phyloP scores from a whole-genome alignment of 2,329 filamentous ascomycete species.

The Alternaria angustiovoidea region DNA sequence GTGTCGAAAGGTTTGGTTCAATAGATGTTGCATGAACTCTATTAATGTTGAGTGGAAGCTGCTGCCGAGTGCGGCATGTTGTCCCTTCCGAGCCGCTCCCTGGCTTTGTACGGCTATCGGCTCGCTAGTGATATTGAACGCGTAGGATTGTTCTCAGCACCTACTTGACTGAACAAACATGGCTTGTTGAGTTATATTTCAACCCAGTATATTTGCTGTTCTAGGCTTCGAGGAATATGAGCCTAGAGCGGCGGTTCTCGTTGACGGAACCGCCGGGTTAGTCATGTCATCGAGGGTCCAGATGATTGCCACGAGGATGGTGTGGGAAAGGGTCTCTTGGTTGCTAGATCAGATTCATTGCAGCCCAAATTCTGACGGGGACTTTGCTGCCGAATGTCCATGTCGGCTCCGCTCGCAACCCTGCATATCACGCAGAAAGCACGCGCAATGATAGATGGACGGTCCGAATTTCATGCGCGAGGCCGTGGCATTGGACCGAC shows the following conservation, averaged over 20 bases:
- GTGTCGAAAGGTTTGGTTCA: neutral
- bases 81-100: neutral
- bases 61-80: slow-evolving; percentile 3
- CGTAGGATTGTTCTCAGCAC: neutral
- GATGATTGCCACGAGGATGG: slow-evolving; percentile 3
- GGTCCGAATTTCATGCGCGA: neutral
- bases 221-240: neutral
- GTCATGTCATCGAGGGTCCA: neutral
- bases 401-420: neutral
- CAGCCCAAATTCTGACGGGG: neutral
- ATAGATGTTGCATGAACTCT: neutral
- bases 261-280: neutral
- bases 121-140: neutral
- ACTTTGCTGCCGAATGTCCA: neutral
- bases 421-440: neutral
- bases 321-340: neutral
- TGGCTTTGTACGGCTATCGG: neutral
- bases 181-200: neutral
- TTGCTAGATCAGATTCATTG: neutral
- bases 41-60: neutral
- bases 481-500: slow-evolving; percentile 1
- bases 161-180: neutral
- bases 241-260: neutral
- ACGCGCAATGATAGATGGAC: neutral
- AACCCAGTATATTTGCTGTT: neutral